phyloP scores from a whole-genome alignment of 2,329 filamentous ascomycete species.

The Talaromyces sp. region DNA sequence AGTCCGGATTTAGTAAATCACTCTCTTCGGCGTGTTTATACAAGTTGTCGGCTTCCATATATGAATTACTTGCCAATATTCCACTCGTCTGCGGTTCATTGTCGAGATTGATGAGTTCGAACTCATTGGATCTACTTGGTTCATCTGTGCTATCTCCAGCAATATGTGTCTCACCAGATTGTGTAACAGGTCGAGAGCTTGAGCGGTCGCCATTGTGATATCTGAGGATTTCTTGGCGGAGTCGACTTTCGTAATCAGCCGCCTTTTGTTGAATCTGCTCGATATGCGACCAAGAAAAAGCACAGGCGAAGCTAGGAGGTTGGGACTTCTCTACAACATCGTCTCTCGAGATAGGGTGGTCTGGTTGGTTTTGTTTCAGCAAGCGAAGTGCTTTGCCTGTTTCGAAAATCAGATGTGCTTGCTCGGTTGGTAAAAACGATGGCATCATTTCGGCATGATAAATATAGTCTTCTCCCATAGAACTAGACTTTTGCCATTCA shows the following conservation, averaged over 20 bases:
- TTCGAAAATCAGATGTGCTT: conserved; percentile 70
- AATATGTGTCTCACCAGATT: neutral
- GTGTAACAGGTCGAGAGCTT: neutral
- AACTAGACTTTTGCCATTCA: conserved; percentile 55
- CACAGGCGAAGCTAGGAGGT: conserved; percentile 61
- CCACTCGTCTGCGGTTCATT: conserved; percentile 19
- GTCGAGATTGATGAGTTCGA: conserved; percentile 33
- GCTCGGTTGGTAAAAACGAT: conserved; percentile 64
- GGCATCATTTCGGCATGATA: conserved; percentile 55
- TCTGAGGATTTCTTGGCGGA: conserved; percentile 34
- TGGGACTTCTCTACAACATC: conserved; percentile 42
- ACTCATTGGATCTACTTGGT: conserved; percentile 17
- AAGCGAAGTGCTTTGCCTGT: conserved; percentile 72
- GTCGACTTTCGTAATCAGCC: conserved; percentile 31
- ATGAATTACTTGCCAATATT: conserved; percentile 18
- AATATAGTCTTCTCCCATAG: conserved; percentile 57
- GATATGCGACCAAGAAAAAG: conserved; percentile 67
- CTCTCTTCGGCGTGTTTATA: conserved; percentile 22
- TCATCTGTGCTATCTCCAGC: conserved; percentile 4
- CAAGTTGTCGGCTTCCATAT: conserved; percentile 25
- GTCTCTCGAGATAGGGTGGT: conserved; percentile 61
- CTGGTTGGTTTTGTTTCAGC: conserved; percentile 63
- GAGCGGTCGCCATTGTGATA: conserved; percentile 31
- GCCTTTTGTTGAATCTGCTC: conserved; percentile 59
- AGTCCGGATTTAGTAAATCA: conserved; percentile 16